Base-by-base conservation (phyloP, 805 yeast species). In the Zygotorulaspora chibaensis region DNA sequence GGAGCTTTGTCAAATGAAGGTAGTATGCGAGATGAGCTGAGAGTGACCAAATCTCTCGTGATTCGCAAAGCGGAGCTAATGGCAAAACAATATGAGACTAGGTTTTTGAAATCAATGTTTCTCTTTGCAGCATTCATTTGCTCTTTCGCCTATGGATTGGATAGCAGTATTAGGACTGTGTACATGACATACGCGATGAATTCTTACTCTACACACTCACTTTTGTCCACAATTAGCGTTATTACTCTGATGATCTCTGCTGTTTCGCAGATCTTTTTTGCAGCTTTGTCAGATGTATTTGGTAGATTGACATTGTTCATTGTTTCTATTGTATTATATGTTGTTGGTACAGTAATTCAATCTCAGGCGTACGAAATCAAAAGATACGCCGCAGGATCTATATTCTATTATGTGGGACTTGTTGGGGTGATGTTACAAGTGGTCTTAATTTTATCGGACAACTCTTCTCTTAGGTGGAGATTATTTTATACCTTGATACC, bases 381-480 rank as follows among this genome's bases (percentile, higher is more conserved):
- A 26, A 66, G 72, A 31, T 79, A 69, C 51, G 80, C 81, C 34
- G 83, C 74, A 28, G 84, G 83, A 57, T 70, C 81, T 2, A 75
- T 76, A 29, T 61, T 71, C 34, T 69, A 68, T 50, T 47, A 50
- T 36, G 65, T 52, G 70, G 80, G 89, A 11, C 78, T 76, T 56
- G 73, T 84, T 12, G 84, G 87, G 40, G 63, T 77, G 20, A 71
- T 76, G 41, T 66, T 83, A 45, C 62, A 79, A 40, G 58, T 81
- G 42, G 80, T 79, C 55, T 67, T 83, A 26, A 59, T 81, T 37
- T 69, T 77, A 45, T 77, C 83, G 8, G 90, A 83, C 64, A 71
- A 79, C 58, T 79, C 87, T 10, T 72, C 71, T 50, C 70, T 83
- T 55, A 80, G 80, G 53, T 80, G 85, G 80, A 76, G 89, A 65